Evolutionary conservation across 345 rosid species (phyloP), one percentile per base, ranked within the genome.

Genomic region (Passiflora organensis): DNA sequence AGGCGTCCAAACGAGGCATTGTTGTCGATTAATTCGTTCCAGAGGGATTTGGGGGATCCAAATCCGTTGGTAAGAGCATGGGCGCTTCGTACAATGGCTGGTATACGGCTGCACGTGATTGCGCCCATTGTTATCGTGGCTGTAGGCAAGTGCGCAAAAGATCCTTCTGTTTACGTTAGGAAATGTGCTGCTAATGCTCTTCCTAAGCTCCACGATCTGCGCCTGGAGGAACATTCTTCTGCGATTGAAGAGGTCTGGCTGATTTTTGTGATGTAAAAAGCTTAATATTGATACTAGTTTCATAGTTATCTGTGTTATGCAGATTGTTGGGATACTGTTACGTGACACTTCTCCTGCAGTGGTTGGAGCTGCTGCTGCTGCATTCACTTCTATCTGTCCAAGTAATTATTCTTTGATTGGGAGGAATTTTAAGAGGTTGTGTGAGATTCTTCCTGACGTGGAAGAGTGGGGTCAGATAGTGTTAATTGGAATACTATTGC

Each of bases 391-490:
- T 32, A 69, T 89, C 60, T 93, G 99, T 74, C 95, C 99, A 28
- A 80, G 72, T 67, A 89, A 84, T 69, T 86, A 89, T 55, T 54
- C 78, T 47, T 66, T 89, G 60, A 81, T 93, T n/a, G 78, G 78
- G 23, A 83, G 67, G 72, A 84, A 70, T 56, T 93, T 84, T 66
- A 78, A 72, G 72, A 86, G 79, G 72, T 46, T 93, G 54, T 89
- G 99, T 59, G 84, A 89, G 74, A 77, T 86, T 70, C 95, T 93
- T 67, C 99, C 96, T 32, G 96, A 93, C 51, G 94, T 89, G 50
- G 99, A 93, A 77, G 99, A 89, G 61, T 93, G 99, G 99, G 99
- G 99, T 59, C 96, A 86, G 74, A 89, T 89, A 72, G 63, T 76
- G 69, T 79, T 89, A 55, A 93, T 78, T 50, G 80, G 81, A 54